Percentiles rank a stretch among this genome's conserved stretches.
Evolutionary conservation across 2,329 filamentous ascomycete species (phyloP).

Genomic region (Fusarium sp.): DNA sequence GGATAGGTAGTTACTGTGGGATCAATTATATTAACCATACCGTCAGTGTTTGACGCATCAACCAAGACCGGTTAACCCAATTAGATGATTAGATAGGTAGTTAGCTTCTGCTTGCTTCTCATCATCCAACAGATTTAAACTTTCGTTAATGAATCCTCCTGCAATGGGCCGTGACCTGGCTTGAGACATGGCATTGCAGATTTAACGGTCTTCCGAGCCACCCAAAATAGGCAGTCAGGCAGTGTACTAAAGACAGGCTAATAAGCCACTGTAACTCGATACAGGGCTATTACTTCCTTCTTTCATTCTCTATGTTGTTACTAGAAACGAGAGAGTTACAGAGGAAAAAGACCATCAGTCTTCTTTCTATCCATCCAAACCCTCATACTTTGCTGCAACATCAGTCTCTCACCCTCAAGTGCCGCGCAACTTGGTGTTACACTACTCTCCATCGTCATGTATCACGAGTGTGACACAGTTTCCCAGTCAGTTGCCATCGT

Average conservation of each 20-base stretch:
- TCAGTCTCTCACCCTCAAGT: slow-evolving; percentile 18
- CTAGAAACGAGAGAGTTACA: neutral
- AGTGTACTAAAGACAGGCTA: neutral
- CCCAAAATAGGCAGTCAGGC: neutral
- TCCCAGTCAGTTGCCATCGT: slow-evolving; percentile 11
- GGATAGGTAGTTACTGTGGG: too few species aligned
- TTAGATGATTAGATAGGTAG: too few species aligned
- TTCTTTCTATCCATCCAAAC: slow-evolving; percentile 2
- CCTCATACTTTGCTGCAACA: slow-evolving; percentile 13
- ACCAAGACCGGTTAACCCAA: too few species aligned
- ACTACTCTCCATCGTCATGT: slow-evolving; percentile 16
- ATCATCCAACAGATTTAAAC: slow-evolving; percentile 8
- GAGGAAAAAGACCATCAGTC: neutral
- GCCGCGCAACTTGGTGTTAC: slow-evolving; percentile 22
- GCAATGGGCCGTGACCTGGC: slow-evolving; percentile 27
- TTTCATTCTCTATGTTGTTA: too few species aligned
- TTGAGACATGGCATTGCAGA: slow-evolving; percentile 14
- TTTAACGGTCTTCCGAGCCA: slow-evolving; percentile 5
- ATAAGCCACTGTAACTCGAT: neutral
- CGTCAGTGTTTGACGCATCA: neutral
- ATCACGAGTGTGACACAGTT: slow-evolving; percentile 23
- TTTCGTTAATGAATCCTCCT: slow-evolving; percentile 4
- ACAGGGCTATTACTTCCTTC: too few species aligned
- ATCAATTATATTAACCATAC: neutral
- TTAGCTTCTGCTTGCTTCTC: slow-evolving; percentile 4